Evolutionary conservation across 495 filamentous ascomycete genomes (phyloP).

Genomic region (Jackrogersella multiformis): DNA sequence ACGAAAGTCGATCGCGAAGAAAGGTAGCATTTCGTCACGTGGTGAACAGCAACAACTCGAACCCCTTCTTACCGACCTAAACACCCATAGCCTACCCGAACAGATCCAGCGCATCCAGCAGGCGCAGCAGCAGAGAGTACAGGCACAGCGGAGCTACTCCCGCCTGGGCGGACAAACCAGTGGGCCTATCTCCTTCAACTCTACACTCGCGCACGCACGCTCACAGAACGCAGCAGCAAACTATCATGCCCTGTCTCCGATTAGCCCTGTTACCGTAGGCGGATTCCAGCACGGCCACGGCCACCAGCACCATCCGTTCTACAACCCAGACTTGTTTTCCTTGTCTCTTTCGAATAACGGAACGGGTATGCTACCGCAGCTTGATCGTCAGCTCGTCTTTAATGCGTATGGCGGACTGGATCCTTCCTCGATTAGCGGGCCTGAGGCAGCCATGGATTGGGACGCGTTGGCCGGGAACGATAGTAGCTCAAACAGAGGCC

Average conservation of each 20-base stretch:
- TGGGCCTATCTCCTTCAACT: constrained; percentile 52
- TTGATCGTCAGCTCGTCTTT: constrained; percentile 82
- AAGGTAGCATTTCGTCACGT: constrained; percentile 50
- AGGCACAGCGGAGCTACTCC: constrained; percentile 55
- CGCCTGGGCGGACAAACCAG: constrained; percentile 50
- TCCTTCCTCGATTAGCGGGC: constrained; percentile 48
- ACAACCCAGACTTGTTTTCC: constrained; percentile 56
- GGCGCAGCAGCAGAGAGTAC: constrained; percentile 51
- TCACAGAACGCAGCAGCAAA: constrained; percentile 47
- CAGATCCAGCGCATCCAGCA: constrained; percentile 48
- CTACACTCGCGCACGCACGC: constrained; percentile 48
- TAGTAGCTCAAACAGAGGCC: constrained; percentile 64
- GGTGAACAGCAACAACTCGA: constrained; percentile 52
- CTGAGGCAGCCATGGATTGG: constrained; percentile 47
- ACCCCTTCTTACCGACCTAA: constrained; percentile 54
- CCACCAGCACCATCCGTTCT: constrained; percentile 52
- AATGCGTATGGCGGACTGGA: constrained; percentile 77
- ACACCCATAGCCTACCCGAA: constrained; percentile 41
- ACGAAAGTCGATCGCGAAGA: constrained; percentile 56
- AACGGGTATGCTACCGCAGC: constrained; percentile 61
- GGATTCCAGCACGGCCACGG: constrained; percentile 47
- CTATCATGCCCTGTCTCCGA: constrained; percentile 58
- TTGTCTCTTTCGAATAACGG: constrained; percentile 55
- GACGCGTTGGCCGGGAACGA: constrained; percentile 43
- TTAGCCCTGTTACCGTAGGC: constrained; percentile 55